Percentiles rank a stretch among this genome's conserved stretches.
These are phyloP conservation scores for Escallonia herrerae DNA, from an alignment of 129 eudicot genomes.

Conservation along the genomic window DNA sequence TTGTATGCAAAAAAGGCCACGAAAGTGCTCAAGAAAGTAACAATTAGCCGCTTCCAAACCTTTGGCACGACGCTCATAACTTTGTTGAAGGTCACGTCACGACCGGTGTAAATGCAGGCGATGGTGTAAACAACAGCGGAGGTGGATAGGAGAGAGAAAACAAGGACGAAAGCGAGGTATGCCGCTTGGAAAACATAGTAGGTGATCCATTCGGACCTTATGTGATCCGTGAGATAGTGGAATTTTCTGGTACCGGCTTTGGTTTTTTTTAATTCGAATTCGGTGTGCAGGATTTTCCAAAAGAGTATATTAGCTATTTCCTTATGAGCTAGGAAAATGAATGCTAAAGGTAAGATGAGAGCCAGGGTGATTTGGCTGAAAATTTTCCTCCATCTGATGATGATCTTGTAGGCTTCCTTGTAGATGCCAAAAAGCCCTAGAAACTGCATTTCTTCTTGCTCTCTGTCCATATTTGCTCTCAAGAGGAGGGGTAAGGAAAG, in stretches of 20 bases:
- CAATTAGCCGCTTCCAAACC: slow-evolving; percentile 54
- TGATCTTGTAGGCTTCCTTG: slow-evolving; percentile 45
- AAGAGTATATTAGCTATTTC: slow-evolving; percentile 20
- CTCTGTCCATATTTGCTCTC: slow-evolving; percentile 39
- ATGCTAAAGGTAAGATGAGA: slow-evolving; percentile 53
- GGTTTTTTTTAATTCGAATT: slow-evolving; percentile 17
- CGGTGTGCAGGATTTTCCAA: slow-evolving; percentile 15
- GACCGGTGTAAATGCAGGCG: slow-evolving; percentile 42
- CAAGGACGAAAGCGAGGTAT: slow-evolving; percentile 36
- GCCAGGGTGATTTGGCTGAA: slow-evolving; percentile 52
- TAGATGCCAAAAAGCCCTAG: slow-evolving; percentile 56
- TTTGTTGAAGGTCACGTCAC: slow-evolving; percentile 32
- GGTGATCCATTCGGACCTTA: slow-evolving; percentile 23
- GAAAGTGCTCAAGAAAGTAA: slow-evolving; percentile 48
- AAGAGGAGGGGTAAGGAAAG: not conserved
- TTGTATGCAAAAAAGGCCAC: slow-evolving; percentile 31
- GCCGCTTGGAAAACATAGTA: slow-evolving; percentile 25
- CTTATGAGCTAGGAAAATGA: slow-evolving; percentile 47
- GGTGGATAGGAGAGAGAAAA: slow-evolving; percentile 59
- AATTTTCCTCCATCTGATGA: slow-evolving; percentile 34
- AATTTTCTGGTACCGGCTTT: slow-evolving; percentile 15
- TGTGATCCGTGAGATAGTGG: slow-evolving; percentile 20
- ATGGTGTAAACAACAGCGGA: slow-evolving; percentile 68
- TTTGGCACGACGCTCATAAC: slow-evolving; percentile 48
- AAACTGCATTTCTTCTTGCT: slow-evolving; percentile 65